Percentiles rank a stretch among this genome's conserved stretches.
phyloP scores from a whole-genome alignment of 331 rosid species.

The Saraca asoca region DNA sequence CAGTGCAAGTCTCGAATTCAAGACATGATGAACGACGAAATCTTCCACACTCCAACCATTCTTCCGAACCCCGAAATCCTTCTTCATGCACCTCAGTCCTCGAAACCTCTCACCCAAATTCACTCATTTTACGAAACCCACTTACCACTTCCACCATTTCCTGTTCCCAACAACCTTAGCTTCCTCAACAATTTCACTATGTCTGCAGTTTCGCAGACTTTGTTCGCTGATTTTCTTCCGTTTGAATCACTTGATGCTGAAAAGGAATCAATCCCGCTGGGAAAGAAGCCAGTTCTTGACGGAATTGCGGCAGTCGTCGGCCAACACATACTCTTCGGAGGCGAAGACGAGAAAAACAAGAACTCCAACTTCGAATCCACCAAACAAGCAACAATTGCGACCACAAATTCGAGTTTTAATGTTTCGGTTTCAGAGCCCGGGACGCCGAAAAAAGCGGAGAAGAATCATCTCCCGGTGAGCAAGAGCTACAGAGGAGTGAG shows the following conservation, averaged over 20 bases:
- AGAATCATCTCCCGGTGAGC: conserved; percentile 27
- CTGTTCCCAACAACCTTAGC: conserved; percentile 10
- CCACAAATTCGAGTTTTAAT: neutral
- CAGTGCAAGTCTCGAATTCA: neutral
- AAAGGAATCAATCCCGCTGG: neutral
- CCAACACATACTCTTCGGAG: conserved; percentile 65
- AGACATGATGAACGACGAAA: conserved; percentile 34
- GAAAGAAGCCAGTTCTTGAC: conserved; percentile 48
- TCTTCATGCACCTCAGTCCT: conserved; percentile 21
- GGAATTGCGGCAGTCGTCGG: conserved; percentile 93
- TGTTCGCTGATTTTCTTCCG: neutral
- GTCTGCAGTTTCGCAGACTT: neutral
- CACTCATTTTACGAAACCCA: conserved; percentile 29
- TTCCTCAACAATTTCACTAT: neutral
- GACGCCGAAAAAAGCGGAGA: neutral
- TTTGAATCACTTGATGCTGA: neutral
- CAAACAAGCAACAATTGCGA: neutral
- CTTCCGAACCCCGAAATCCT: neutral
- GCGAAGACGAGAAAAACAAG: neutral
- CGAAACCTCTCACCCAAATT: conserved; percentile 7
- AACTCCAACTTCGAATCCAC: neutral
- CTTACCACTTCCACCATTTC: conserved; percentile 16
- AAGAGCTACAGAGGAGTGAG: conserved; percentile 84
- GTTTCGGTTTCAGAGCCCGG: conserved; percentile 1
- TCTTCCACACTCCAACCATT: conserved; percentile 19